Base-by-base conservation (phyloP, 768 basidiomycete species). In the Termitomyces sp. region DNA sequence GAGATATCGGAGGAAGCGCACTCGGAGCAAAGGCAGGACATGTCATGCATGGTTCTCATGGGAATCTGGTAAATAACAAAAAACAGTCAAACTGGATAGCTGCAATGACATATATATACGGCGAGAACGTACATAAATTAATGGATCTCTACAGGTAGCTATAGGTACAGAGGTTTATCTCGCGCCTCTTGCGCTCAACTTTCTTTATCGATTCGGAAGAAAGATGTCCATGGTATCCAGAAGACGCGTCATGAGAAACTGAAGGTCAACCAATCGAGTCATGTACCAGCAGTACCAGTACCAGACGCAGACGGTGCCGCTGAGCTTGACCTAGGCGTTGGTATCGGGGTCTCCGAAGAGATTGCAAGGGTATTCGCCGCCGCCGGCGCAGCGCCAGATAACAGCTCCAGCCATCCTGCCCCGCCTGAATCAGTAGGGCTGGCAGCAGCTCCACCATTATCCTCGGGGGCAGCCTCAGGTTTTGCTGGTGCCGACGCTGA, bases 401-500 rank as follows among this genome's bases (percentile, higher is more conserved):
- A 55, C 3, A 64, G 60, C 16, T 64, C 63, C 38, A 64, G 13
- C 63, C 63, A 64, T 24, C 63, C 63, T 1, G 55, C 44, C 8
- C 46, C 51, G 3, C 38, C 52, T 8, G 54, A 33, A 7, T 63
- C 62, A 6, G 51, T 15, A 2, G 42, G 7, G 52, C 16, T 20
- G 6, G 52, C 16, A 9, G 28, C 40, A 20, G 3, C 40, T 4
- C 16, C 39, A 6, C 62, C 61, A 12, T 52, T 55, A 13, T 44
- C 49, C n/a, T 57, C 60, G 3, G 20, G 20, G 11, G 40, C 38
- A 13, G 48, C 24, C 16, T 49, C 56, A 5, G 45, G 4, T 24
- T 48, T 55, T 42, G 32, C 46, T 8, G 54, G 24, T 15, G 18
- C 13, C 11, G 59, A 24, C 4, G 55, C 40, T 22, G 39, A 16